These are phyloP conservation scores for Syzygium aromaticum DNA, from an alignment of 345 rosid species.

Conservation along the genomic window DNA sequence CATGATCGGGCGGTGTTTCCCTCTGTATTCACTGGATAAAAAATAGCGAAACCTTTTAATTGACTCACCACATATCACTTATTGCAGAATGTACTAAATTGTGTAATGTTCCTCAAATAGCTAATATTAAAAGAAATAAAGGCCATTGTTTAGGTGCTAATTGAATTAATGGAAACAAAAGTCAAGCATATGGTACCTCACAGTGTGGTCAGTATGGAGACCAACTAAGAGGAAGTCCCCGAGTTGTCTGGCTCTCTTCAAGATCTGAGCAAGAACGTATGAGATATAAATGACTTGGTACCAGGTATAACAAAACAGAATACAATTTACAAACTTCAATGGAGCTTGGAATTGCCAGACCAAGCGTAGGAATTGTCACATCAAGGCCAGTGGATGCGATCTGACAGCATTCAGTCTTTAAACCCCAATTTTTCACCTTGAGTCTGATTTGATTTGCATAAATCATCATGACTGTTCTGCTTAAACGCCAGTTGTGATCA, in stretches of 20 bases:
- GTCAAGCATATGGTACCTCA: slow-evolving; percentile 45
- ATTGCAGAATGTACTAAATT: not conserved
- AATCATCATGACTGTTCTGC: not conserved
- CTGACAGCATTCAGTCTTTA: not conserved
- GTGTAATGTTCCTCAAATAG: not conserved
- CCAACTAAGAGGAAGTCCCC: slow-evolving; percentile 97
- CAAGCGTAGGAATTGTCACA: not conserved
- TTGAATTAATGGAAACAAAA: not conserved
- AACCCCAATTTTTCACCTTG: not conserved
- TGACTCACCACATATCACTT: not conserved
- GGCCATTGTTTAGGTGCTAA: not conserved
- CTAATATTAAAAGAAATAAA: not conserved
- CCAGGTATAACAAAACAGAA: not conserved
- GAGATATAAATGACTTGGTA: not conserved
- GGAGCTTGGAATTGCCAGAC: not conserved
- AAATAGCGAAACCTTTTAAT: not conserved
- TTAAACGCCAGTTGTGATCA: not conserved
- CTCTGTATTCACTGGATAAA: slow-evolving; percentile 64
- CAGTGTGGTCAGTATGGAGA: slow-evolving; percentile 71
- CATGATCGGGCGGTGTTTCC: slow-evolving; percentile 71
- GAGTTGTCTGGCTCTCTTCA: slow-evolving; percentile 78
- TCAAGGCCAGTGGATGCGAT: not conserved
- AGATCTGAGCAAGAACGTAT: slow-evolving; percentile 43
- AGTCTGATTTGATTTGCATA: not conserved
- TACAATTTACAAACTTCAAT: not conserved